Percentiles rank a stretch among this genome's conserved stretches.
Conservation (phyloP, 345 rosid genomes). For the Euclidium syriacum region DNA sequence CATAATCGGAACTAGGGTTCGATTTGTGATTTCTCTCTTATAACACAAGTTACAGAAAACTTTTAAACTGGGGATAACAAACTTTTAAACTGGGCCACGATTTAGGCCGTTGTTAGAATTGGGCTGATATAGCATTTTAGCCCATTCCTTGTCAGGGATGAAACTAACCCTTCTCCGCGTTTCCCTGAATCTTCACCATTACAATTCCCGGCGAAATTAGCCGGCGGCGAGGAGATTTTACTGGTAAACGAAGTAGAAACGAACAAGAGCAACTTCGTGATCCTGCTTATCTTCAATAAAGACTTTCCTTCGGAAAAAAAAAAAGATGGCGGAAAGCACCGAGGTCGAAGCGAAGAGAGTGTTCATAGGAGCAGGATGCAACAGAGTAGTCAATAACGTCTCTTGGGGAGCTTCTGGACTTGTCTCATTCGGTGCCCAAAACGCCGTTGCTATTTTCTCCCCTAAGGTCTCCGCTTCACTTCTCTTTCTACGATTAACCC, state of each 20-base stretch:
- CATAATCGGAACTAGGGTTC: too few relatives aligned
- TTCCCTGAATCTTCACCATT: not conserved
- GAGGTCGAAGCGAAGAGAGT: slow-evolving; percentile 47
- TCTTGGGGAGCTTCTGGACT: slow-evolving; percentile 88
- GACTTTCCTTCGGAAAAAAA: not conserved
- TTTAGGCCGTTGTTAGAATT: not conserved
- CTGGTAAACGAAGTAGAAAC: not conserved
- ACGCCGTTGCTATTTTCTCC: slow-evolving; percentile 74
- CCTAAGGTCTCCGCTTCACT: slow-evolving; percentile 47
- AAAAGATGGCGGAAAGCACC: slow-evolving; percentile 12
- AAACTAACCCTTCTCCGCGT: not conserved
- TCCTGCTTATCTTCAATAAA: not conserved
- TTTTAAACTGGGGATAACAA: not conserved
- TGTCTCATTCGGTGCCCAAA: slow-evolving; percentile 80
- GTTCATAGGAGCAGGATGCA: slow-evolving; percentile 93
- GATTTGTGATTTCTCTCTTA: too few relatives aligned
- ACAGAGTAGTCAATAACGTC: slow-evolving; percentile 76
- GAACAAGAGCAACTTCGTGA: not conserved
- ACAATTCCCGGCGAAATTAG: not conserved
- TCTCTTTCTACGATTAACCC: not conserved
- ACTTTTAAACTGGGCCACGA: too few relatives aligned
- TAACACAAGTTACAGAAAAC: too few relatives aligned
- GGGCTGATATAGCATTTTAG: not conserved
- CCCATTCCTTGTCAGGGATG: not conserved
- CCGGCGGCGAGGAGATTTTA: not conserved